Conservation (phyloP, 2,329 filamentous ascomycete genomes). For the Beauveria brongniartii region DNA sequence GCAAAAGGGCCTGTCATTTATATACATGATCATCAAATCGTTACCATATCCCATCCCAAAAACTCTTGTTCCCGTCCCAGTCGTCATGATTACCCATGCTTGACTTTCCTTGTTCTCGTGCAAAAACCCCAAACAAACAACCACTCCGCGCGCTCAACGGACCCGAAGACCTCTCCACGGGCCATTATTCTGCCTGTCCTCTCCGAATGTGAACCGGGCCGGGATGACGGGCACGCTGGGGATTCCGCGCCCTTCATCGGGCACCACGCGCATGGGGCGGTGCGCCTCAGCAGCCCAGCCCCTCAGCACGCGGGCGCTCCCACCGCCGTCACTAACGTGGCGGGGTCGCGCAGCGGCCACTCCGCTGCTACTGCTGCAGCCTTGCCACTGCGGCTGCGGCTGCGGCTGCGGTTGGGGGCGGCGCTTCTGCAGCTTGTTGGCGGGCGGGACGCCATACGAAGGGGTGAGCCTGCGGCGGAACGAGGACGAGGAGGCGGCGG, state of each 20-base stretch:
- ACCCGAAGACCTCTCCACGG: conserved; percentile 22
- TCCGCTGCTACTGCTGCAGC: conserved; percentile 1
- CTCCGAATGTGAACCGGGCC: conserved; percentile 29
- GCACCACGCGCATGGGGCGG: conserved; percentile 31
- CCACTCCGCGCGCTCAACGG: background rate
- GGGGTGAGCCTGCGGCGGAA: conserved; percentile 23
- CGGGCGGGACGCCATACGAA: conserved; percentile 11
- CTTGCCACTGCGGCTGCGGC: background rate
- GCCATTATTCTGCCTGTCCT: conserved; percentile 26
- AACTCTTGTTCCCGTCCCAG: no score
- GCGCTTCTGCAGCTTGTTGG: conserved; percentile 22
- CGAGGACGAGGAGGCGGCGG: conserved; percentile 17
- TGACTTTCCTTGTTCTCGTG: background rate
- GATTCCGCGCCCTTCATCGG: conserved; percentile 39
- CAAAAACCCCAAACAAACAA: background rate
- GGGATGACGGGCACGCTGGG: conserved; percentile 37
- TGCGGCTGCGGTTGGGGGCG: conserved; percentile 7
- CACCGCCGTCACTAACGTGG: conserved; percentile 15
- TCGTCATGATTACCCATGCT: background rate
- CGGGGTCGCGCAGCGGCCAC: conserved; percentile 9
- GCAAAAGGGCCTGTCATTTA: background rate
- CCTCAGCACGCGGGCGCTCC: conserved; percentile 19
- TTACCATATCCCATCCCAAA: background rate
- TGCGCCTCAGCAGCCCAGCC: conserved; percentile 16
- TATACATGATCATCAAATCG: conserved; percentile 2